These are phyloP conservation scores for Dioszegia aurantiaca DNA, from an alignment of 768 basidiomycete species.

Conservation along the genomic window DNA sequence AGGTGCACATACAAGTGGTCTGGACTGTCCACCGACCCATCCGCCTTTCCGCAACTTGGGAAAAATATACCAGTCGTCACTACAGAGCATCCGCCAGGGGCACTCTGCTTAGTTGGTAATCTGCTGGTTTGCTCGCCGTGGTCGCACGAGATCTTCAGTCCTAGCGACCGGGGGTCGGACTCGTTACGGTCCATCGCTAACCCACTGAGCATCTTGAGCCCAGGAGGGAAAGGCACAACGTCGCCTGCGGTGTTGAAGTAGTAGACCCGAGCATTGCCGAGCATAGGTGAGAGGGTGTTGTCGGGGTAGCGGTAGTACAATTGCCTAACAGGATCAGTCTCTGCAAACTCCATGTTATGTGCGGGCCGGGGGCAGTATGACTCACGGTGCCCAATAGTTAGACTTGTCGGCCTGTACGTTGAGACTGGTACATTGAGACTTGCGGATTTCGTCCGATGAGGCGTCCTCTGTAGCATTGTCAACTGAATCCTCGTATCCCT, in stretches of 20 bases:
- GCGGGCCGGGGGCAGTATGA: slow-evolving; percentile 3
- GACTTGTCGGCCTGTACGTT: slow-evolving; percentile 35
- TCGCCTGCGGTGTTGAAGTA: slow-evolving; percentile 41
- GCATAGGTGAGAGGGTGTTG: slow-evolving; percentile 41
- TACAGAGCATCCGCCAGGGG: slow-evolving; percentile 29
- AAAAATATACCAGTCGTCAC: slow-evolving; percentile 37
- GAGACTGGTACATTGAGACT: slow-evolving; percentile 37
- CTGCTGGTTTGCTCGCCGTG: slow-evolving; percentile 29
- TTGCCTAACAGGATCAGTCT: slow-evolving; percentile 18
- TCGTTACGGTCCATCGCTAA: slow-evolving; percentile 19
- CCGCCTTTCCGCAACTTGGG: slow-evolving; percentile 37
- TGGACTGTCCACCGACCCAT: slow-evolving; percentile 21
- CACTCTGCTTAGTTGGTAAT: slow-evolving; percentile 30
- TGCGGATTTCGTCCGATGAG: slow-evolving; percentile 23
- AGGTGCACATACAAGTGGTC: slow-evolving; percentile 40
- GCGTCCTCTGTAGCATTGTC: slow-evolving; percentile 12
- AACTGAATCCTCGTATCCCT: background rate
- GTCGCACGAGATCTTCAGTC: slow-evolving; percentile 40
- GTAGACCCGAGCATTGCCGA: slow-evolving; percentile 45
- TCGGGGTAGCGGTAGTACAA: slow-evolving; percentile 45
- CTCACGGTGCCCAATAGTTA: slow-evolving; percentile 47
- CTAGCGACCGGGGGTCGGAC: slow-evolving; percentile 14
- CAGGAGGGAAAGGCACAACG: slow-evolving; percentile 41
- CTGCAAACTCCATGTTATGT: too few relatives aligned
- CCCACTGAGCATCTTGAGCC: slow-evolving; percentile 42